A percentile compares a stretch with the other conserved stretches of the same genome.
phyloP scores from a whole-genome alignment of 2,329 filamentous ascomycete species.

The Pyrenophora tritici-repentis region DNA sequence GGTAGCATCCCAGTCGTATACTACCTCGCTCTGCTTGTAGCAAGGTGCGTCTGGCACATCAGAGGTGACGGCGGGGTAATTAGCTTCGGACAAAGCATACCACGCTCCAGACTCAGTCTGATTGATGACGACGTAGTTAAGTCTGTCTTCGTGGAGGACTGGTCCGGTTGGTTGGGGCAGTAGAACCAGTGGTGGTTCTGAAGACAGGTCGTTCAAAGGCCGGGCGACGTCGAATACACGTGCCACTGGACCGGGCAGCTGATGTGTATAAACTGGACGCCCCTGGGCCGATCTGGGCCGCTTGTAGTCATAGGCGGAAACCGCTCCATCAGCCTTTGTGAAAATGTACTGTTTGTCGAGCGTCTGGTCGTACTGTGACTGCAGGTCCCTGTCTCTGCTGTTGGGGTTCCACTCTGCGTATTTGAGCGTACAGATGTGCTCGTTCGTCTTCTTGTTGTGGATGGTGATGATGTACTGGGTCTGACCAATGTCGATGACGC shows the following conservation, averaged over 20 bases:
- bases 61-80: constrained; percentile 83
- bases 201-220: constrained; percentile 67
- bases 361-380: constrained; percentile 77
- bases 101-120: constrained; percentile 84
- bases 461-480: constrained; percentile 91
- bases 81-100: constrained; percentile 88
- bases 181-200: constrained; percentile 77
- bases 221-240: constrained; percentile 87
- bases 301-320: constrained; percentile 78
- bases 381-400: constrained; percentile 84
- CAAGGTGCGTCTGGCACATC: constrained; percentile 63
- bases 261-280: constrained; percentile 54
- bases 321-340: constrained; percentile 79
- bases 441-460: constrained; percentile 72
- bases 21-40: constrained; percentile 50
- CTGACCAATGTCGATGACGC: constrained; percentile 77
- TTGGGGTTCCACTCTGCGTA: constrained; percentile 97
- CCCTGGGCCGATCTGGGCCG: constrained; percentile 42
- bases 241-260: constrained; percentile 77
- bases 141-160: constrained; percentile 47
- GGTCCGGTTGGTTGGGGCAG: constrained; percentile 83
- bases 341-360: constrained; percentile 90
- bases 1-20: constrained; percentile 32
- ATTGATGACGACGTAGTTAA: constrained; percentile 74
- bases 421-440: constrained; percentile 82